Percentiles rank a stretch among this genome's conserved stretches.
Evolutionary conservation across 129 eudicot species (phyloP).

Genomic region (Heracleum sosnowskyi): DNA sequence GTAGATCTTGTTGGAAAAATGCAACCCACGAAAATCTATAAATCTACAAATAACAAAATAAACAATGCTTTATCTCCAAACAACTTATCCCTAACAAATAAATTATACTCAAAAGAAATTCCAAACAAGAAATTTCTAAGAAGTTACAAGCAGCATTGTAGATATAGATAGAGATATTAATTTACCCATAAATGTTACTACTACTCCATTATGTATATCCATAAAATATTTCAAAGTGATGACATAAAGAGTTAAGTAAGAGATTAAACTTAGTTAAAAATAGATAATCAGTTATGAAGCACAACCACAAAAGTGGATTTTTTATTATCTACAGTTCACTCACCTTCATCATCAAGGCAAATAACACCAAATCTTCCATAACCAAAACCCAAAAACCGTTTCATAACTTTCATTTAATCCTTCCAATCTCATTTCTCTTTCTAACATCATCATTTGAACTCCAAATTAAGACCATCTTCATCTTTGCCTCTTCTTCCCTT

Average conservation of each 20-base stretch:
- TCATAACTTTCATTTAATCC: conserved; percentile 1
- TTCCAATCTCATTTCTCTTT: background rate
- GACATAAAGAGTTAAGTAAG: conserved; percentile 15
- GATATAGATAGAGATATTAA: background rate
- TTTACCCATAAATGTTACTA: background rate
- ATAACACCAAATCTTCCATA: conserved; percentile 2
- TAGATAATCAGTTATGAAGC: conserved; percentile 16
- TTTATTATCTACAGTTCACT: conserved; percentile 38
- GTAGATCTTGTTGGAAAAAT: background rate
- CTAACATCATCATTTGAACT: conserved; percentile 3
- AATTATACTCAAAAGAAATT: background rate
- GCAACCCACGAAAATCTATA: background rate
- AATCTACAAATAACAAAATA: background rate
- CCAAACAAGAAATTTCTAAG: background rate
- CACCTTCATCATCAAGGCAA: conserved; percentile 21
- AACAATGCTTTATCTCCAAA: background rate
- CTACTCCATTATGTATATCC: background rate
- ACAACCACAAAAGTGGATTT: conserved; percentile 37
- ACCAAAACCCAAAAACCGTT: conserved; percentile 2
- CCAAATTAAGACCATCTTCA: background rate
- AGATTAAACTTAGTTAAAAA: conserved; percentile 24
- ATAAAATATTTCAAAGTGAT: background rate
- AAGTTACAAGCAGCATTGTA: background rate
- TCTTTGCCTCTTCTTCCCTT: conserved; percentile 6
- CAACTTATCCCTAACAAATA: background rate